Evolutionary conservation across 768 basidiomycete species (phyloP), one percentile per base, ranked within the genome.

Genomic region (Suillus subaureus): DNA sequence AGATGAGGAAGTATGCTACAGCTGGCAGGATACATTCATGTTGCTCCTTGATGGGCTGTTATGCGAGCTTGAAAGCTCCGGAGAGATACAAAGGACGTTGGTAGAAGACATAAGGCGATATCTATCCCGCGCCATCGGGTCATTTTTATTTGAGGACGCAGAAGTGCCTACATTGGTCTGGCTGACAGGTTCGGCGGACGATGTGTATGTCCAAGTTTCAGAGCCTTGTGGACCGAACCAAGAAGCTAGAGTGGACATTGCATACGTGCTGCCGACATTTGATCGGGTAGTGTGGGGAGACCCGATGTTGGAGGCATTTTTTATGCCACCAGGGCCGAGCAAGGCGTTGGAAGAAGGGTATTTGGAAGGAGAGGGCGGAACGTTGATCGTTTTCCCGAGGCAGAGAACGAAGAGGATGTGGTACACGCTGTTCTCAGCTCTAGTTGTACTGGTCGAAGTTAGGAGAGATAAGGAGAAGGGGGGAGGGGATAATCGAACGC

Each of bases 21-120:
- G 84, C 75, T 93, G 91, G 91, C 89, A 92, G 76, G 90, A 90
- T 70, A 85, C 88, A 1, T 92, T 92, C 74, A 87, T 87, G 7
- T 61, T 75, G 11, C 77, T 85, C 7, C 75, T 93, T 56, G 91
- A 92, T 67, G 78, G 77, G 8, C 75, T 88, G 16, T 75, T 92
- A n/a, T 72, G 73, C n/a, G 74, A 77, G 8, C 64, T 77, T 2
- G 73, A 70, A 23, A 15, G 71, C 23, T 63, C 77, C 35, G 58
- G 58, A 60, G 67, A 73, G 47, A 58, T 70, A 40, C 64, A 67
- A 3, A 64, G 56, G 33, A 70, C 85, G 2, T 79, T 82, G 16
- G 81, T 83, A 61, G 68, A 71, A 28, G 77, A 81, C 33, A 79
- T 90, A 61, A 83, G 87, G 39, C 68, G 70, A 4, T 79, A 78